Conservation (phyloP, 768 basidiomycete species). For the Xerocomus potaroensis region DNA sequence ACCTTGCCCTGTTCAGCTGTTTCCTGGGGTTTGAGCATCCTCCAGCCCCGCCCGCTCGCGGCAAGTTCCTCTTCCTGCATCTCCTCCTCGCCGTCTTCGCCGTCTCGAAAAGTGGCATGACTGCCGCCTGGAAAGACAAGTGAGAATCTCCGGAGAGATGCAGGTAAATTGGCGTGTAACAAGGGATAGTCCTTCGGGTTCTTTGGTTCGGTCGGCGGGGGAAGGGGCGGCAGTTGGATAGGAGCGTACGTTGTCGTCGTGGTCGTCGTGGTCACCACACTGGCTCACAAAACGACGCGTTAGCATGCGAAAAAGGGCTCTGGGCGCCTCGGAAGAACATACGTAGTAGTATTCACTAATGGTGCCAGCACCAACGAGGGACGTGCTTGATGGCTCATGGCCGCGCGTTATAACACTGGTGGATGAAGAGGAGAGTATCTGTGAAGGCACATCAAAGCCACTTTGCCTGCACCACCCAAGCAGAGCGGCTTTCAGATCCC, state of each 20-base stretch:
- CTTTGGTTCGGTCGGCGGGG: conserved; percentile 65
- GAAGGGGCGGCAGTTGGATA: conserved; percentile 74
- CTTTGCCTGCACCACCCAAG: conserved; percentile 30
- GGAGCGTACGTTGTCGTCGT: conserved; percentile 89
- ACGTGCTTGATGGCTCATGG: conserved; percentile 60
- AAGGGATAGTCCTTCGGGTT: conserved; percentile 80
- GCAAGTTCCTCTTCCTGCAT: conserved; percentile 70
- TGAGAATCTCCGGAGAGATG: conserved; percentile 68
- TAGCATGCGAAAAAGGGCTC: conserved; percentile 8
- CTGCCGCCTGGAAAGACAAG: conserved; percentile 78
- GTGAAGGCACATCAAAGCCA: conserved; percentile 33
- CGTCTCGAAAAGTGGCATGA: conserved; percentile 76
- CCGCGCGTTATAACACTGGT: conserved; percentile 29
- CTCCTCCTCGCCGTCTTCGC: conserved; percentile 56
- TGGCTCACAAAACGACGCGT: conserved; percentile 33
- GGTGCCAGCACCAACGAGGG: conserved; percentile 73
- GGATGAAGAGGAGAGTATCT: conserved; percentile 20
- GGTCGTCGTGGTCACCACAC: conserved; percentile 87
- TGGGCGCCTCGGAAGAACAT: conserved; percentile 26
- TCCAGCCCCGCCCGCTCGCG: conserved; percentile 67
- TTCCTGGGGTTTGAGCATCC: conserved; percentile 67
- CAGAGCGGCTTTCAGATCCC: conserved; percentile 22
- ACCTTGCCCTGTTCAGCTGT: conserved; percentile 43
- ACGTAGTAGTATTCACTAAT: conserved; percentile 84
- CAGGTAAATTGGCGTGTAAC: conserved; percentile 68